phyloP scores from a whole-genome alignment of 768 basidiomycete species.

The Boletus eberwhitei region DNA sequence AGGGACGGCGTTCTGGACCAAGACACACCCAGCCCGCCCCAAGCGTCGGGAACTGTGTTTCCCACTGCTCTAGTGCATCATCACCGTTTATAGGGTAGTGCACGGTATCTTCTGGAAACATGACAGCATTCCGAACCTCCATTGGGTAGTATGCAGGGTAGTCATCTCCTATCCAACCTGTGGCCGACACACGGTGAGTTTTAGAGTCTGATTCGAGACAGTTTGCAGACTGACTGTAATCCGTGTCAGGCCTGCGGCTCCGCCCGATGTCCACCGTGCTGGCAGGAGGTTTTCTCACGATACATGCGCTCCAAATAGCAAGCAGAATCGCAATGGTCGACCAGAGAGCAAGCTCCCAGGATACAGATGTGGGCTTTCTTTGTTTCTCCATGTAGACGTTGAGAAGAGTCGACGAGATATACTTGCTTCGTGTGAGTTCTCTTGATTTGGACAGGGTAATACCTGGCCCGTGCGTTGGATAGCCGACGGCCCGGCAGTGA shows the following conservation, averaged over 20 bases:
- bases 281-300: neutral
- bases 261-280: neutral
- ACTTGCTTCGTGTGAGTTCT: neutral
- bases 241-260: neutral
- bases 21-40: constrained; percentile 25
- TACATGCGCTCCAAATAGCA: constrained; percentile 19
- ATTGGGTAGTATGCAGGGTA: constrained; percentile 27
- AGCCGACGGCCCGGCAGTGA: neutral
- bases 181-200: neutral
- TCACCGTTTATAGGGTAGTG: constrained; percentile 25
- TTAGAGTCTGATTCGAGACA: neutral
- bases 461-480: neutral
- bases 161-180: constrained; percentile 28
- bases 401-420: neutral
- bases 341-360: constrained; percentile 24
- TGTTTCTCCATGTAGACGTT: constrained; percentile 11
- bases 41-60: constrained; percentile 20
- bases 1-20: constrained; percentile 29
- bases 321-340: constrained; percentile 16
- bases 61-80: constrained; percentile 21
- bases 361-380: neutral
- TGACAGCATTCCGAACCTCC: constrained; percentile 17
- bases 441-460: neutral
- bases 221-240: constrained; percentile 16
- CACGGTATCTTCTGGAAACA: constrained; percentile 27